Evolutionary conservation across 495 filamentous ascomycete genomes (phyloP).

Genomic region (Lentithecium fluviatile): DNA sequence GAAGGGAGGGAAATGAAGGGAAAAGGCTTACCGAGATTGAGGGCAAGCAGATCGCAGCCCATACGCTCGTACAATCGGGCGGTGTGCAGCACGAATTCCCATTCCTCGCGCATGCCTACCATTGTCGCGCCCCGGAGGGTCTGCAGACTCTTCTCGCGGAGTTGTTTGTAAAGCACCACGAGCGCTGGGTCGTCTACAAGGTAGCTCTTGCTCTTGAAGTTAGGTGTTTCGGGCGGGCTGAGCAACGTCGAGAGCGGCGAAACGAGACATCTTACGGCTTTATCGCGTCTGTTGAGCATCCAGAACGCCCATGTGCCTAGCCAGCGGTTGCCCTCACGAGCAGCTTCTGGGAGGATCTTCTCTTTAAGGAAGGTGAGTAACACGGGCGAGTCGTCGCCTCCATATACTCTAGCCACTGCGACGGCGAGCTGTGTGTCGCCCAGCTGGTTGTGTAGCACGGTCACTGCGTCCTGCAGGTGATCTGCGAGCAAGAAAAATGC

Average conservation of each 20-base stretch:
- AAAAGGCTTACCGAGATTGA: constrained; percentile 59
- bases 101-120: constrained; percentile 76
- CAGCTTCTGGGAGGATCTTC: constrained; percentile 73
- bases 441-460: constrained; percentile 79
- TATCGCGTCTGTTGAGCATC: constrained; percentile 80
- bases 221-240: constrained; percentile 57
- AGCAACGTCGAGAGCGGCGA: constrained; percentile 75
- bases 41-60: constrained; percentile 91
- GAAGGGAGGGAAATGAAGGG: neutral
- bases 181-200: constrained; percentile 87
- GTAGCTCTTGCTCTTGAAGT: constrained; percentile 71
- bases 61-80: constrained; percentile 88
- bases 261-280: constrained; percentile 83
- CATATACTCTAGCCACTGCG: constrained; percentile 81
- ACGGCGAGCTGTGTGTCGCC: constrained; percentile 89
- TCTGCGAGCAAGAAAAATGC: constrained; percentile 94
- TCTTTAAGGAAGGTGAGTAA: constrained; percentile 74
- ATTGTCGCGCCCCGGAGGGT: constrained; percentile 81
- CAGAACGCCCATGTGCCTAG: constrained; percentile 94
- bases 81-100: constrained; percentile 86
- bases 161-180: constrained; percentile 80
- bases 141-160: constrained; percentile 80
- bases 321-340: constrained; percentile 85
- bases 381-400: constrained; percentile 78
- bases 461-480: constrained; percentile 77